Evolutionary conservation across 2,329 filamentous ascomycete genomes (phyloP).

Genomic region (Neodidymelliopsis sp.): DNA sequence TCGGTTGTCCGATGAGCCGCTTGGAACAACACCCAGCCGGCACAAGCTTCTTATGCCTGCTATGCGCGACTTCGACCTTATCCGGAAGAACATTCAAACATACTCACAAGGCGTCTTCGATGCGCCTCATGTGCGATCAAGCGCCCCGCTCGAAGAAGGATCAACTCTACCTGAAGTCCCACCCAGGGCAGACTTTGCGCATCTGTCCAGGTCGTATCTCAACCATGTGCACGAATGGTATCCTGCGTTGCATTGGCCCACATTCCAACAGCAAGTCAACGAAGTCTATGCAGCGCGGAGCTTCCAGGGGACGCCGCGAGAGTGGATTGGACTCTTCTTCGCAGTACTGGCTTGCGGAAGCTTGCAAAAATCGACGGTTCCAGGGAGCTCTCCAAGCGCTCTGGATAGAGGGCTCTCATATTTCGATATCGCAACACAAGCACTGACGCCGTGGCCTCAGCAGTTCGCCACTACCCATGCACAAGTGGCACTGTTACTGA

Average conservation of each 20-base stretch:
- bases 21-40: conserved; percentile 16
- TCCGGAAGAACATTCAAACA: conserved; percentile 74
- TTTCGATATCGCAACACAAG: conserved; percentile 72
- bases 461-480: conserved; percentile 78
- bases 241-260: conserved; percentile 88
- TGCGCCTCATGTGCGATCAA: conserved; percentile 68
- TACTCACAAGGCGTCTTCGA: conserved; percentile 83
- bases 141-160: conserved; percentile 52
- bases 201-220: conserved; percentile 78
- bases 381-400: conserved; percentile 61
- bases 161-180: conserved; percentile 71
- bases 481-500: conserved; percentile 73
- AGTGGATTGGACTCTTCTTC: conserved; percentile 83
- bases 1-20: conserved; percentile 52
- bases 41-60: conserved; percentile 65
- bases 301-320: conserved; percentile 66
- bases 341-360: conserved; percentile 83
- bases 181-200: conserved; percentile 72
- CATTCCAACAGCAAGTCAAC: conserved; percentile 78
- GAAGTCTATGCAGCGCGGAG: conserved; percentile 73
- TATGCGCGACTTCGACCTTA: conserved; percentile 73
- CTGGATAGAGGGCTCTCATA: conserved; percentile 68
- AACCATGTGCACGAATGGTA: conserved; percentile 79
- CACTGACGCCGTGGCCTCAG: conserved; percentile 84
- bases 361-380: conserved; percentile 70